phyloP scores from a whole-genome alignment of 2,329 filamentous ascomycete genomes.

The Claviceps capensis region DNA sequence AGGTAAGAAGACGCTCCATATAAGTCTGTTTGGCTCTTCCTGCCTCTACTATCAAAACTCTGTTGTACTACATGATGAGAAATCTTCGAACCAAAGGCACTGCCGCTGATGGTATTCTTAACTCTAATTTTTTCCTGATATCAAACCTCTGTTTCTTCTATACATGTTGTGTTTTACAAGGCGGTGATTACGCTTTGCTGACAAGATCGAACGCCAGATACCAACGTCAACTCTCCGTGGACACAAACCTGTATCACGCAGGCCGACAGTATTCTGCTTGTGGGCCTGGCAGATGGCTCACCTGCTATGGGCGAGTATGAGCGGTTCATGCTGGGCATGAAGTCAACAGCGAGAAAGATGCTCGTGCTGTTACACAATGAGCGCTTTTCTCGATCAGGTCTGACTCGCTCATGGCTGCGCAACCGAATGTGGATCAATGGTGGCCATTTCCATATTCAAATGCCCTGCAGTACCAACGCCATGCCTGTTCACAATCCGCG shows the following conservation, averaged over 20 bases:
- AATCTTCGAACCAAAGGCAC: slow-evolving; percentile 35
- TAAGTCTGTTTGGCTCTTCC: not conserved
- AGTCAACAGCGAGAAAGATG: slow-evolving; percentile 89
- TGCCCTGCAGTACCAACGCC: slow-evolving; percentile 67
- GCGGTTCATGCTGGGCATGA: slow-evolving; percentile 88
- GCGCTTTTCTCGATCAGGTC: slow-evolving; percentile 68
- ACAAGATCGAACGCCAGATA: slow-evolving; percentile 44
- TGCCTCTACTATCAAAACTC: not conserved
- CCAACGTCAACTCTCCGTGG: slow-evolving; percentile 93
- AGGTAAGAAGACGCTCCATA: slow-evolving; percentile 27
- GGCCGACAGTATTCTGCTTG: slow-evolving; percentile 87
- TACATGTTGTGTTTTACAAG: slow-evolving; percentile 1
- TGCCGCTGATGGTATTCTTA: slow-evolving; percentile 40
- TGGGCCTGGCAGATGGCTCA: slow-evolving; percentile 81
- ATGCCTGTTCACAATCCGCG: slow-evolving; percentile 60
- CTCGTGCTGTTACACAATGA: slow-evolving; percentile 82
- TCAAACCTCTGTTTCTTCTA: slow-evolving; percentile 2
- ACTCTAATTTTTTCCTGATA: slow-evolving; percentile 59
- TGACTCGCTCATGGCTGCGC: slow-evolving; percentile 79
- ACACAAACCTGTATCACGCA: slow-evolving; percentile 96
- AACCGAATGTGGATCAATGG: slow-evolving; percentile 98
- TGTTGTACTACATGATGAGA: slow-evolving; percentile 33
- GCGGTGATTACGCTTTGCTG: slow-evolving; percentile 12
- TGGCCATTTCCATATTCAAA: slow-evolving; percentile 93
- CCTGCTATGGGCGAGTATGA: slow-evolving; percentile 92